Evolutionary conservation across 1,284 basidiomycete species (phyloP), one percentile per base, ranked within the genome.

Genomic region (Hemileia vastatrix): DNA sequence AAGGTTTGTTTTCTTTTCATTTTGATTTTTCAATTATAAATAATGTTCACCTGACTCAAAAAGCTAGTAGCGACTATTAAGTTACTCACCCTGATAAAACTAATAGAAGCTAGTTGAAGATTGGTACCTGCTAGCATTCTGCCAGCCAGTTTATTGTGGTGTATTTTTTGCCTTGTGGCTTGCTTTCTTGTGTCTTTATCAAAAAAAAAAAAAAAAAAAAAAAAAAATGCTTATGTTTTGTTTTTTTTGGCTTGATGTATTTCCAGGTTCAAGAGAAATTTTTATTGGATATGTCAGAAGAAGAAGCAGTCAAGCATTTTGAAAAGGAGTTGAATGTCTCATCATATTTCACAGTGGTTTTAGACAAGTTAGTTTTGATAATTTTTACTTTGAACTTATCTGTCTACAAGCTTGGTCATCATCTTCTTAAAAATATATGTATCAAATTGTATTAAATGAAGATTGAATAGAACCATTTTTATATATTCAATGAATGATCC

Each of bases 221-320:
- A n/a, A n/a, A n/a, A n/a, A n/a, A n/a, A n/a, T n/a, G n/a, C n/a
- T n/a, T n/a, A n/a, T n/a, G n/a, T n/a, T n/a, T n/a, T n/a, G n/a
- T n/a, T n/a, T n/a, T n/a, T 83, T 85, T 66, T 84, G 84, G 68
- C 21, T 5, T 45, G 13, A 45, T 45, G 4, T 18, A 1, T 11
- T 8, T 36, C n/a, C 85, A 93, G 78, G 86, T 98, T 15, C 90
- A 96, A 72, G 94, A 97, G 70, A 98, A 97, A 78, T 99, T 99
- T 76, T 82, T 90, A 70, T 79, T 97, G 57, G 90, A 95, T 74
- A 79, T 97, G 48, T 88, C 87, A 1, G 92, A 96, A 77, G 92
- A 95, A 75, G 89, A 96, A 72, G 95, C 95, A 5, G 93, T 97
- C 77, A 90, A 93, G 77, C 89, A 94, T 75, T 96, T 98, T 71